Percentiles rank a stretch among this genome's conserved stretches.
These are phyloP conservation scores for Sphagnum contortum DNA, from an alignment of 225 moss, liverwort and hornwort species.

Conservation along the genomic window DNA sequence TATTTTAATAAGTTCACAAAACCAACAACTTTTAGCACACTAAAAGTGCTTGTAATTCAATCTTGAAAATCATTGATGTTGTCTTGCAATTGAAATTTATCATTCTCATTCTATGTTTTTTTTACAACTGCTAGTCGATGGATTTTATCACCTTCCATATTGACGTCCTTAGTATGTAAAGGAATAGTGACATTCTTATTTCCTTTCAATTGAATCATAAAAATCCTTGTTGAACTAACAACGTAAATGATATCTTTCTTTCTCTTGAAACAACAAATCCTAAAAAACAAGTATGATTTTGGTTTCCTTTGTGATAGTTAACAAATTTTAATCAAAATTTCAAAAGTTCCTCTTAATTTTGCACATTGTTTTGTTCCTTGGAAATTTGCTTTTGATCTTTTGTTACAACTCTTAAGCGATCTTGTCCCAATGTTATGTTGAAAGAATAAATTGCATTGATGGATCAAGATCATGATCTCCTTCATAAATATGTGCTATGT, in stretches of 20 bases:
- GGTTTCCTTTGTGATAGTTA: not conserved
- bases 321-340: not conserved
- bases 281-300: not conserved
- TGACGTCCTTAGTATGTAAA: not conserved
- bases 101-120: not conserved
- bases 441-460: not conserved
- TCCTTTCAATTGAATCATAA: constrained; percentile 1
- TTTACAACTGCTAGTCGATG: not conserved
- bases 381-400: not conserved
- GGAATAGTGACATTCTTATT: not conserved
- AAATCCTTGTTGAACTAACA: not conserved
- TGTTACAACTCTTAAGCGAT: not conserved
- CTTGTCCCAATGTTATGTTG: not conserved
- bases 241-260: not conserved
- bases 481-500: not conserved
- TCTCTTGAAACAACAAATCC: not conserved
- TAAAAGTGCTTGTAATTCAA: too few species aligned
- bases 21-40: too few species aligned
- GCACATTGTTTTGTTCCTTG: not conserved
- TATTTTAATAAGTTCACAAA: not conserved
- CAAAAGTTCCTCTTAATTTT: not conserved
- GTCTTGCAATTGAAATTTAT: too few species aligned
- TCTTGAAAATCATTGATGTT: too few species aligned
- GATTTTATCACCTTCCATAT: not conserved
- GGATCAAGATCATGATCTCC: not conserved